Conservation (phyloP, 2,329 filamentous ascomycete species). For the Amesomyces nigricolor region DNA sequence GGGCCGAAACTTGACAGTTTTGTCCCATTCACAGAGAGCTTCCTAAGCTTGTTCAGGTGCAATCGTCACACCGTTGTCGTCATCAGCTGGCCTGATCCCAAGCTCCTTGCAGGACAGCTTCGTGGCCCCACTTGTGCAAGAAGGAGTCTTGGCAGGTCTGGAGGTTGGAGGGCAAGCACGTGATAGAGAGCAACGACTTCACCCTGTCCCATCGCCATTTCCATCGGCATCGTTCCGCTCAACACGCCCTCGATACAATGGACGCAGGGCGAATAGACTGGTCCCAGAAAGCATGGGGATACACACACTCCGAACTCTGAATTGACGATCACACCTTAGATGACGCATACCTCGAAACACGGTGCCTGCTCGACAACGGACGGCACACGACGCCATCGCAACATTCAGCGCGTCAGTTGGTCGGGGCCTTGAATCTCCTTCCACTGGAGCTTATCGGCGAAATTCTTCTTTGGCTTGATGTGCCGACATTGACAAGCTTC, state of each 20-base stretch:
- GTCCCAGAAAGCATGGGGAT: too few relatives aligned
- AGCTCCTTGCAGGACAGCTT: not conserved
- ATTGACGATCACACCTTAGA: not conserved
- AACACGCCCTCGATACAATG: too few relatives aligned
- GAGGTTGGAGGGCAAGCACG: too few relatives aligned
- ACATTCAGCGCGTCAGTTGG: not conserved
- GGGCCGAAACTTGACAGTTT: not conserved
- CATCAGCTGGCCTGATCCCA: constrained; percentile 10
- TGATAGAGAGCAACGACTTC: not conserved
- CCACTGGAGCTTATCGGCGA: not conserved
- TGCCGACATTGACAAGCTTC: too few relatives aligned
- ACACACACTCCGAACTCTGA: too few relatives aligned
- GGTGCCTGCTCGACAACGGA: not conserved
- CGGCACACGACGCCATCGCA: not conserved
- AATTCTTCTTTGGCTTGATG: not conserved
- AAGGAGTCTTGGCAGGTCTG: not conserved
- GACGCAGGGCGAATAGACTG: too few relatives aligned
- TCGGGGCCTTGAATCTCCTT: not conserved
- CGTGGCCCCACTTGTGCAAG: not conserved
- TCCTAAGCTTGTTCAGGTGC: constrained; percentile 6
- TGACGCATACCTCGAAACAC: not conserved
- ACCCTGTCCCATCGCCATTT: not conserved
- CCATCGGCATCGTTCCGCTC: too few relatives aligned
- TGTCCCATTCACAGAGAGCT: not conserved
- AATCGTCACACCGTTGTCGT: constrained; percentile 20